Conservation (phyloP, 257 asterid species). For the Solanum lignicaule region DNA sequence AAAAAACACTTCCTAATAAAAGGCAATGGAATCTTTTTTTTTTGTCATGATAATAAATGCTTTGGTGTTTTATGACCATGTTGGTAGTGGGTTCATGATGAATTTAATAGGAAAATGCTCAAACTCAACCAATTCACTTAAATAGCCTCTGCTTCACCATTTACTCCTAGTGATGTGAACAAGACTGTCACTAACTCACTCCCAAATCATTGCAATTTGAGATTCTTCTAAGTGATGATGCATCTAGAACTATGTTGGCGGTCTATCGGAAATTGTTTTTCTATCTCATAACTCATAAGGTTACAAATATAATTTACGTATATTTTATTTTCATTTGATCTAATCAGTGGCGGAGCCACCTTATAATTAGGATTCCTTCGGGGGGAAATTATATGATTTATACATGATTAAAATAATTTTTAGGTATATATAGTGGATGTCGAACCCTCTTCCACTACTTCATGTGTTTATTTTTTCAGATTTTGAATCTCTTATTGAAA, state of each 20-base stretch:
- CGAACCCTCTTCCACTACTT: too few relatives aligned
- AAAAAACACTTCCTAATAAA: not conserved
- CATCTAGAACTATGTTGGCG: not conserved
- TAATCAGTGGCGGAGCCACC: too few relatives aligned
- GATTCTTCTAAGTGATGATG: not conserved
- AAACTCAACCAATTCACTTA: not conserved
- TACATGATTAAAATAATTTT: too few relatives aligned
- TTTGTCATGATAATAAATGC: not conserved
- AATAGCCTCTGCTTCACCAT: not conserved
- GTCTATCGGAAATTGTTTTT: too few relatives aligned
- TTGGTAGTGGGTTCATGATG: not conserved
- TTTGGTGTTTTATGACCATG: not conserved
- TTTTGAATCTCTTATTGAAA: too few relatives aligned
- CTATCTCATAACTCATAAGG: too few relatives aligned
- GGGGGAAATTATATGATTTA: too few relatives aligned
- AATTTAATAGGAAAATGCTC: not conserved
- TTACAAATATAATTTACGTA: rapidly evolving
- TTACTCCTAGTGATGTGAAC: not conserved
- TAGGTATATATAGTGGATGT: too few relatives aligned
- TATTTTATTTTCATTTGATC: too few relatives aligned
- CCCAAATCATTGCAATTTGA: not conserved
- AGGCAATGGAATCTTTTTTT: not conserved
- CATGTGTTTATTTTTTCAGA: too few relatives aligned
- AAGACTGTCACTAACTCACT: not conserved
- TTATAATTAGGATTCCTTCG: too few relatives aligned